Evolutionary conservation across 23 red algal species (phyloP), one percentile per base, ranked within the genome.

Genomic region (Chondrus crispus): DNA sequence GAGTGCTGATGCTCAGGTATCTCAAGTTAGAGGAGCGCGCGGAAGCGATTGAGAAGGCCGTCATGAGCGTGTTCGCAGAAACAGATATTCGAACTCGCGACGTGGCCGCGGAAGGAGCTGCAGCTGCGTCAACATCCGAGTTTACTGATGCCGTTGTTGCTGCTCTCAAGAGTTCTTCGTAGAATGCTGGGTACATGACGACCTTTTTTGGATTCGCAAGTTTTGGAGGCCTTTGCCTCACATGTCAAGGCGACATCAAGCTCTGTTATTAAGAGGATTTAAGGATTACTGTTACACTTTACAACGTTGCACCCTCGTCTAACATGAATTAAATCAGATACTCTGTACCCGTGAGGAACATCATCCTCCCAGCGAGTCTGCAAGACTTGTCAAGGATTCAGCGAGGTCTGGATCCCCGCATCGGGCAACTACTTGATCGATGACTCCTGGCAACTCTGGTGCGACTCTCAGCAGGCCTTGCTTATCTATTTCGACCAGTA

Each of bases 1-100:
- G 93, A 24, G 93, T 91, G 7, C 88, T 99, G 75, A 91, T 96
- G 94, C 86, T 99, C 22, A 68, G 97, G 20, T 95, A 99, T 88
- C 55, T 99, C 26, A 84, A 93, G 54, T 51, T 95, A 55, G 74
- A 89, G 30, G 75, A 89, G 18, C 82, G 91, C 74, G 97, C 97
- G 19, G 81, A 95, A 45, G 47, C 35, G 18, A 99, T 99, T 85
- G 94, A 99, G 62, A 38, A 48, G 22, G 97, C 97, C 35, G 88
- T 99, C 28, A 78, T 83, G 6, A 53, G 81, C 13, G 85, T 95
- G 13, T 90, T 76, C 35, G 33, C 36, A 38, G 55, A 63, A 43
- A 88, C 81, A 3, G 80, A 95, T n/a, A 55, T 71, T 39, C 94
- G 89, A 18, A 99, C 97, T 14, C 83, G 90, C 16, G 97, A 99